These are phyloP conservation scores for Silene noctiflora DNA, from an alignment of 179 eudicot genomes.

Conservation along the genomic window DNA sequence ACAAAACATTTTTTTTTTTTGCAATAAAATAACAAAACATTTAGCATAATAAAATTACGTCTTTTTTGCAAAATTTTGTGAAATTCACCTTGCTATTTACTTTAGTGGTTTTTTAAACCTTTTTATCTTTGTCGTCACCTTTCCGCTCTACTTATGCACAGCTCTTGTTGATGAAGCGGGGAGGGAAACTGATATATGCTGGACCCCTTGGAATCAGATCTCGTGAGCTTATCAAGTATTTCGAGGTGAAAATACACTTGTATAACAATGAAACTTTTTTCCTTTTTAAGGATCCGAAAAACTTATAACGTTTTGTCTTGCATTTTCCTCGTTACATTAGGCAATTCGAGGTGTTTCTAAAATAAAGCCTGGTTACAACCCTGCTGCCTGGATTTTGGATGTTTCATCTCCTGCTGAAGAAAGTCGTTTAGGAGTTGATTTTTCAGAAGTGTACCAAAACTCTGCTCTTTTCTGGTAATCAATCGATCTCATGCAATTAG, in stretches of 20 bases:
- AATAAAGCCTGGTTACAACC: constrained; percentile 60
- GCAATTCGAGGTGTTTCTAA: constrained; percentile 57
- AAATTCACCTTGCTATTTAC: background rate
- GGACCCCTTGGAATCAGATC: constrained; percentile 69
- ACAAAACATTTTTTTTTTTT: too few species aligned
- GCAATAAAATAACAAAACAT: background rate
- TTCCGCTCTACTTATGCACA: constrained; percentile 20
- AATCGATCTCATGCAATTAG: constrained; percentile 10
- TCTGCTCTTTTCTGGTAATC: constrained; percentile 51
- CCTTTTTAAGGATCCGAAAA: constrained; percentile 4
- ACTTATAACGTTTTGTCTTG: background rate
- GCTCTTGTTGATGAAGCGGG: constrained; percentile 77
- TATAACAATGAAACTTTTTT: background rate
- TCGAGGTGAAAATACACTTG: constrained; percentile 44
- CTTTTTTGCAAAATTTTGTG: too few species aligned
- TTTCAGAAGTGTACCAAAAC: constrained; percentile 54
- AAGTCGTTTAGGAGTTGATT: constrained; percentile 54
- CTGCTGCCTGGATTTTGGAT: constrained; percentile 80
- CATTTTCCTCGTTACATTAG: constrained; percentile 30
- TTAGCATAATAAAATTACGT: background rate
- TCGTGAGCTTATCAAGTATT: constrained; percentile 50
- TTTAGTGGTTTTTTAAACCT: background rate
- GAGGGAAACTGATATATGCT: constrained; percentile 73
- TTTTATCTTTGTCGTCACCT: background rate
- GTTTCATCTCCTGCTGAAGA: constrained; percentile 66